phyloP scores from a whole-genome alignment of 2,329 filamentous ascomycete genomes.

The Cytospora paraplurivora region DNA sequence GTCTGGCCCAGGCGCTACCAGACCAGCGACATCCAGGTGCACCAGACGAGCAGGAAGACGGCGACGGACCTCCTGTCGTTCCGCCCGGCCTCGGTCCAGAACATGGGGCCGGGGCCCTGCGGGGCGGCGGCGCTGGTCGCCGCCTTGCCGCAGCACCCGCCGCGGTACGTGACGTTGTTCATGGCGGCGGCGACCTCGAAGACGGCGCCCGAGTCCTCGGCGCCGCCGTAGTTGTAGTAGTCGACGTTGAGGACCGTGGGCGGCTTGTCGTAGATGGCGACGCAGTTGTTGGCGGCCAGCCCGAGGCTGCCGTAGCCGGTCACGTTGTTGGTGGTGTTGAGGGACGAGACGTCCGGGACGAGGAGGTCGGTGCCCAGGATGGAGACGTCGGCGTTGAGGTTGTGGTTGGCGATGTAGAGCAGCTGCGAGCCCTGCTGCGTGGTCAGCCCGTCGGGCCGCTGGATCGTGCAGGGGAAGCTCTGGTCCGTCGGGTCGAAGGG shows the following conservation, averaged over 20 bases:
- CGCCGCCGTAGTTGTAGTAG: slow-evolving; percentile 74
- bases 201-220: slow-evolving; percentile 62
- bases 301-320: slow-evolving; percentile 69
- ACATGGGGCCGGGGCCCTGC: slow-evolving; percentile 23
- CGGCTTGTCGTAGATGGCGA: slow-evolving; percentile 61
- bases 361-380: slow-evolving; percentile 65
- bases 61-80: slow-evolving; percentile 23
- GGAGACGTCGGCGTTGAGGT: slow-evolving; percentile 77
- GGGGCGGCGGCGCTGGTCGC: slow-evolving; percentile 27
- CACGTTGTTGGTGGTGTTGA: slow-evolving; percentile 73
- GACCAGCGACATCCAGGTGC: slow-evolving; percentile 29
- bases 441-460: slow-evolving; percentile 66
- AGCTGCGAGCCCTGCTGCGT: slow-evolving; percentile 56
- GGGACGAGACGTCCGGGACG: slow-evolving; percentile 69
- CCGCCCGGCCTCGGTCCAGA: slow-evolving; percentile 23
- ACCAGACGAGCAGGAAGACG: slow-evolving; percentile 24
- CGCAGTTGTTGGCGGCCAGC: slow-evolving; percentile 63
- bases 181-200: slow-evolving; percentile 71
- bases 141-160: slow-evolving; percentile 57
- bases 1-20: slow-evolving; percentile 29
- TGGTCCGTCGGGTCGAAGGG: slow-evolving; percentile 71
- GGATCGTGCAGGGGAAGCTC: slow-evolving; percentile 73
- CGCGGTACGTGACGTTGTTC: slow-evolving; percentile 71
- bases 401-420: slow-evolving; percentile 88
- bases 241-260: slow-evolving; percentile 83